Evolutionary conservation across 148 eudicot genomes (phyloP).

Genomic region (Camellia sinensis): DNA sequence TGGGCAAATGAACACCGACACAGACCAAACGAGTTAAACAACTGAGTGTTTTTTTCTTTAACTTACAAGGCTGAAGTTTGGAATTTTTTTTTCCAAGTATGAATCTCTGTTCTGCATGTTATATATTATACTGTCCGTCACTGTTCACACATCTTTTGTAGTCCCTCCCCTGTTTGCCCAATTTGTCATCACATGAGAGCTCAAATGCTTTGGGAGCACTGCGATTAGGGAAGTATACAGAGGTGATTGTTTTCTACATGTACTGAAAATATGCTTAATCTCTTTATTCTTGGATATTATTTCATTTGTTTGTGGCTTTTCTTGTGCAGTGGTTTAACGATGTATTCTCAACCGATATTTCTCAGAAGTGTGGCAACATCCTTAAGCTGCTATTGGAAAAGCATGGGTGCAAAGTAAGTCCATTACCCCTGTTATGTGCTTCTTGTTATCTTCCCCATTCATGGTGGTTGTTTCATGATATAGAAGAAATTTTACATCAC

Average conservation of each 20-base stretch:
- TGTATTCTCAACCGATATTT: slow-evolving; percentile 79
- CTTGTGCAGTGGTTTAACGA: slow-evolving; percentile 95
- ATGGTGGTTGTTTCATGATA: slow-evolving; percentile 1
- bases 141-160: slow-evolving; percentile 29
- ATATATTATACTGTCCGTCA: neutral
- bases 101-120: neutral
- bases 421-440: neutral
- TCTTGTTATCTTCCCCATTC: neutral
- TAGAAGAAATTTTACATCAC: neutral
- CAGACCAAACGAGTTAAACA: too few relatives aligned
- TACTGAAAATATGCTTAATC: neutral
- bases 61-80: neutral
- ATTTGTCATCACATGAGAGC: slow-evolving; percentile 48
- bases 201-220: slow-evolving; percentile 48
- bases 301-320: neutral
- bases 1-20: too few relatives aligned
- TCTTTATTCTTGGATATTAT: too few relatives aligned
- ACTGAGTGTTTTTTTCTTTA: too few relatives aligned
- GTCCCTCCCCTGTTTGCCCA: slow-evolving; percentile 81
- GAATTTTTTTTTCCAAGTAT: neutral
- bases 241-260: slow-evolving; percentile 42
- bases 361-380: slow-evolving; percentile 73
- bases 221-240: slow-evolving; percentile 82
- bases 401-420: slow-evolving; percentile 69
- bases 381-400: slow-evolving; percentile 61